Conservation (phyloP, 148 eudicot species). For the Nepenthes gracilis region DNA sequence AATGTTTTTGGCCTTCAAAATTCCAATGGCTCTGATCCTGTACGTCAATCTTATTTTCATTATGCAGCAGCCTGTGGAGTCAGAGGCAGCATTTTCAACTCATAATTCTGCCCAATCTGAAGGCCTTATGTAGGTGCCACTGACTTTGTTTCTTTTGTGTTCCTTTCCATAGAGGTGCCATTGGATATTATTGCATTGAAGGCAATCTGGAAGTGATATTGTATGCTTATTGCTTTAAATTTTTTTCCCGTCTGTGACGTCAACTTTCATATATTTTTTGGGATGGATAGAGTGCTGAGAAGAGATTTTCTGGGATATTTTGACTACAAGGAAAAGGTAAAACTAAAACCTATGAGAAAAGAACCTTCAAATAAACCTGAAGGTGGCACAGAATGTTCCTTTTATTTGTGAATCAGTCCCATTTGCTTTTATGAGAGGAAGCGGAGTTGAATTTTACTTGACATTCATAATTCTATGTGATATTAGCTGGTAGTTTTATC, state of each 20-base stretch:
- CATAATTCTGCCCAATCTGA: conserved; percentile 25
- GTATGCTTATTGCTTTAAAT: background rate
- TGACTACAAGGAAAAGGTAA: conserved; percentile 50
- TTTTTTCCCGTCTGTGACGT: background rate
- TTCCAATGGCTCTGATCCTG: background rate
- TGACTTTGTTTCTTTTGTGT: background rate
- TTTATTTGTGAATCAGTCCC: background rate
- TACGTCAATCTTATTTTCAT: conserved; percentile 3
- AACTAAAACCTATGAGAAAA: conserved; percentile 28
- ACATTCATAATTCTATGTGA: background rate
- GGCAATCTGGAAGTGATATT: too few species aligned
- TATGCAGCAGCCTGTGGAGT: conserved; percentile 28
- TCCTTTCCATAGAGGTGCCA: too few species aligned
- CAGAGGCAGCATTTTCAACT: conserved; percentile 26
- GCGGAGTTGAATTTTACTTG: background rate
- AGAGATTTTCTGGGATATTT: background rate
- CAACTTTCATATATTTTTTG: background rate
- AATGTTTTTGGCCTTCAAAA: background rate
- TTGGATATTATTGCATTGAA: too few species aligned
- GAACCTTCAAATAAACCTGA: conserved; percentile 33
- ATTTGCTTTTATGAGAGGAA: background rate
- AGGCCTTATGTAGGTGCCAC: conserved; percentile 37
- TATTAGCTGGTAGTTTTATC: conserved; percentile 3
- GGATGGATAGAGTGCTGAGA: background rate
- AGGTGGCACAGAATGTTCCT: conserved; percentile 53